Conservation (phyloP, 331 rosid genomes). For the Cydonia oblonga region DNA sequence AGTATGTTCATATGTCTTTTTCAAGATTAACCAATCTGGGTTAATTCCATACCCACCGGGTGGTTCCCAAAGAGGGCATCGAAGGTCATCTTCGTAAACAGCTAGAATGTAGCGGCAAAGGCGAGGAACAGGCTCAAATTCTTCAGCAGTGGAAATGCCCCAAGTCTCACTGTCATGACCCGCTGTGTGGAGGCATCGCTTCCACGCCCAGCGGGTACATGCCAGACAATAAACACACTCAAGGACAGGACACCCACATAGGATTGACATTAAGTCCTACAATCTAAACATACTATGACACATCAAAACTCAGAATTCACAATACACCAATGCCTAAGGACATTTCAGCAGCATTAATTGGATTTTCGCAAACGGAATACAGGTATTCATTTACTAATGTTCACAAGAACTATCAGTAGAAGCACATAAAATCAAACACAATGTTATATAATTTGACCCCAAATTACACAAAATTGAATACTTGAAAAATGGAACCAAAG, state of each 20-base stretch:
- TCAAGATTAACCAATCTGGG: constrained; percentile 49
- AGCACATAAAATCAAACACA: neutral
- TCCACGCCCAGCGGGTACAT: constrained; percentile 91
- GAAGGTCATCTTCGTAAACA: constrained; percentile 77
- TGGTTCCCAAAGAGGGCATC: constrained; percentile 67
- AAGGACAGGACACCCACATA: constrained; percentile 65
- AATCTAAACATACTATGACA: constrained; percentile 17
- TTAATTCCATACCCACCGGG: constrained; percentile 74
- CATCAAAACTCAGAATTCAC: neutral
- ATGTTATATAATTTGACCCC: neutral
- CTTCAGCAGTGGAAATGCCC: constrained; percentile 66
- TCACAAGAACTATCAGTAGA: neutral
- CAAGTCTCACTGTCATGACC: constrained; percentile 95
- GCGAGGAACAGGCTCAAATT: constrained; percentile 83
- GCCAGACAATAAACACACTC: constrained; percentile 91
- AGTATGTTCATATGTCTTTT: constrained; percentile 52
- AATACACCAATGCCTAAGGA: neutral
- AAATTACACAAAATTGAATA: neutral
- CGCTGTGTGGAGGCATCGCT: constrained; percentile 84
- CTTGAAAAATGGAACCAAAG: constrained; percentile 2
- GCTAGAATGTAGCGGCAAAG: constrained; percentile 77
- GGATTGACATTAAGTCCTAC: constrained; percentile 55
- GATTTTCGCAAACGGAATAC: neutral
- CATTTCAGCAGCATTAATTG: neutral
- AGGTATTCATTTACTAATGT: neutral